phyloP scores from a whole-genome alignment of 345 rosid species.

The Syzygium aromaticum region DNA sequence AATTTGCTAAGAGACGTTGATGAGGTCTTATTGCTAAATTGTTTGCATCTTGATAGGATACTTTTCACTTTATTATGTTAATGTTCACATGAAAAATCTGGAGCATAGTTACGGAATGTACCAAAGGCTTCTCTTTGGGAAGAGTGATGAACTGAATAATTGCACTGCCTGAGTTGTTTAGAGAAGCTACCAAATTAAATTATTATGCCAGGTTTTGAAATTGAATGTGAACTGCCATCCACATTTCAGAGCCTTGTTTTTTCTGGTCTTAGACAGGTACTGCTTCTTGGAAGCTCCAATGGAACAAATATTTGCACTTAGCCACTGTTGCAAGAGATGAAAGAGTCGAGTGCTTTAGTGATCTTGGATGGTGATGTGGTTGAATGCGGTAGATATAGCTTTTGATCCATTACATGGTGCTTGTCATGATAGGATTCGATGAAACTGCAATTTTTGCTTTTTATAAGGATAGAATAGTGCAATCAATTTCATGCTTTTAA shows the following conservation, averaged over 20 bases:
- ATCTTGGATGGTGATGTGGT: not conserved
- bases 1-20: not conserved
- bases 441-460: not conserved
- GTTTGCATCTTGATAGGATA: not conserved
- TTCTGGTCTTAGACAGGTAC: not conserved
- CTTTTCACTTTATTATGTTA: not conserved
- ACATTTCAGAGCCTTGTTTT: not conserved
- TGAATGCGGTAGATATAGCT: not conserved
- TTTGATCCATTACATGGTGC: not conserved
- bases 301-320: not conserved
- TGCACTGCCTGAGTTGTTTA: not conserved
- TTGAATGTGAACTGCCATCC: not conserved
- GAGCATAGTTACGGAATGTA: not conserved
- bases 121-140: not conserved
- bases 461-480: not conserved
- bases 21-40: not conserved
- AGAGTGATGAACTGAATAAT: not conserved
- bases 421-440: not conserved
- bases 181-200: not conserved
- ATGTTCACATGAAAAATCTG: not conserved
- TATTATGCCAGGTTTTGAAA: not conserved
- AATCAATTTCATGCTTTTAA: not conserved
- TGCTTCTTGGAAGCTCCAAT: not conserved
- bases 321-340: not conserved
- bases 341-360: not conserved